Evolutionary conservation across 2,329 filamentous ascomycete genomes (phyloP).

Genomic region (Fusarium bulbicola): DNA sequence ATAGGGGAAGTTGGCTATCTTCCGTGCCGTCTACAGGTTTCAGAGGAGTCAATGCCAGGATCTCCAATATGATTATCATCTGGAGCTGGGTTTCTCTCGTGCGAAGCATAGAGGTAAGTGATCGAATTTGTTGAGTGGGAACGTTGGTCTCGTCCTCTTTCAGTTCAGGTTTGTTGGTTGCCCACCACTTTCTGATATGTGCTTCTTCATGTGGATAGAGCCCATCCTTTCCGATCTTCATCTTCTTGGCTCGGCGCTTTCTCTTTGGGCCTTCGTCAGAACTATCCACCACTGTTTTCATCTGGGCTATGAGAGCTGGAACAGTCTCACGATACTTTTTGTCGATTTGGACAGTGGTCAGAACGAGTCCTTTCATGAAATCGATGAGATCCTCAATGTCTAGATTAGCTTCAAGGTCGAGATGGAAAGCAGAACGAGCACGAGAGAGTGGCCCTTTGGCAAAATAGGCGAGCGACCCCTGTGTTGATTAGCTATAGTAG

Average conservation of each 20-base stretch:
- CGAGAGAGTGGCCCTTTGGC: slow-evolving; percentile 83
- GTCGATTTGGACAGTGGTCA: slow-evolving; percentile 74
- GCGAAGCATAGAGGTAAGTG: slow-evolving; percentile 71
- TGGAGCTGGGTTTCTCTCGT: slow-evolving; percentile 83
- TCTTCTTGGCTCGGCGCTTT: slow-evolving; percentile 68
- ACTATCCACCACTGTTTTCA: slow-evolving; percentile 65
- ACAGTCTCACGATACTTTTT: slow-evolving; percentile 82
- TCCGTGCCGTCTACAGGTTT: slow-evolving; percentile 51
- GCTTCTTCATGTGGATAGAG: slow-evolving; percentile 74
- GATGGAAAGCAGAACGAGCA: slow-evolving; percentile 74
- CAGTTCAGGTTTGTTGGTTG: slow-evolving; percentile 60
- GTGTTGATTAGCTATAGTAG: not conserved
- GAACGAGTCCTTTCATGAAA: slow-evolving; percentile 75
- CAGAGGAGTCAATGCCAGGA: slow-evolving; percentile 73
- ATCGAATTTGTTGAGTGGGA: slow-evolving; percentile 64
- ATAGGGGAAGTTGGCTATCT: slow-evolving; percentile 58
- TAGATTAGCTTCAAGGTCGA: slow-evolving; percentile 67
- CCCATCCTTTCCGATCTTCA: slow-evolving; percentile 73
- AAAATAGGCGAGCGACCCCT: slow-evolving; percentile 84
- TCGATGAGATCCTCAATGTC: slow-evolving; percentile 70
- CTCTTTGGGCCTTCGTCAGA: slow-evolving; percentile 59
- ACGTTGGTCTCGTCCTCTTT: slow-evolving; percentile 59
- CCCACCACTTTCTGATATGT: slow-evolving; percentile 76
- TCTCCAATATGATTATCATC: slow-evolving; percentile 81
- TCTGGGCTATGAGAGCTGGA: slow-evolving; percentile 66